phyloP scores from a whole-genome alignment of 2,329 filamentous ascomycete genomes.

The Alternaria gansuensis region DNA sequence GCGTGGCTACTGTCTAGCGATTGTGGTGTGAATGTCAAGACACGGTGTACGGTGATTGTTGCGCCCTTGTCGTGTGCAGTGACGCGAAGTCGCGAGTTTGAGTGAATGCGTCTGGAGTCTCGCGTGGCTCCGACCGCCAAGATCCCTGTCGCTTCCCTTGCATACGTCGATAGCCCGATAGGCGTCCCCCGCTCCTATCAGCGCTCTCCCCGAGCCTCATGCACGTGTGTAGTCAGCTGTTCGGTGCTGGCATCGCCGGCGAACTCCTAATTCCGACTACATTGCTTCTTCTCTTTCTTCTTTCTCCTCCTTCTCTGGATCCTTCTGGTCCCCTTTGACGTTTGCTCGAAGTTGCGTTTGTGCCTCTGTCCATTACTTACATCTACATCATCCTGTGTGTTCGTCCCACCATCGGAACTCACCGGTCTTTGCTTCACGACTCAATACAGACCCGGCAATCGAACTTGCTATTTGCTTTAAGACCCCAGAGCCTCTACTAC shows the following conservation, averaged over 20 bases:
- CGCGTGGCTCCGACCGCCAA: conserved; percentile 39
- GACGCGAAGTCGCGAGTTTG: conserved; percentile 24
- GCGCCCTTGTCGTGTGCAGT: conserved; percentile 17
- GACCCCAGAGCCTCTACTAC: background rate
- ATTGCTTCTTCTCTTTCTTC: conserved; percentile 23
- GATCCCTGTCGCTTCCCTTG: conserved; percentile 29
- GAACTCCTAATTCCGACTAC: conserved; percentile 29
- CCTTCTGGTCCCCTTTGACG: conserved; percentile 19
- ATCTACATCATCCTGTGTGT: conserved; percentile 9
- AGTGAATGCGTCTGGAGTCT: conserved; percentile 13
- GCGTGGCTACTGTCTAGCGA: background rate
- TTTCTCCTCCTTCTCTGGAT: conserved; percentile 25
- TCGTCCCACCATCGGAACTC: conserved; percentile 18
- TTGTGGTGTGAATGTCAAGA: background rate
- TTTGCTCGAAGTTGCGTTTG: conserved; percentile 21
- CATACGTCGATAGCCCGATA: conserved; percentile 39
- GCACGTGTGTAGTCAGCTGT: conserved; percentile 32
- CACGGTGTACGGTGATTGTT: conserved; percentile 1
- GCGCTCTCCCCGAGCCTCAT: conserved; percentile 29
- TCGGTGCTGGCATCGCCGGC: conserved; percentile 18
- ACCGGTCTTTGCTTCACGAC: conserved; percentile 25
- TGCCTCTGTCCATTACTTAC: conserved; percentile 12
- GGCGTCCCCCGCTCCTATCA: conserved; percentile 42
- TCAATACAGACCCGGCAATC: conserved; percentile 18
- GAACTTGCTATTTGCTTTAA: background rate